Evolutionary conservation across 306 rosid genomes (phyloP).

Genomic region (Canavalia ensiformis): DNA sequence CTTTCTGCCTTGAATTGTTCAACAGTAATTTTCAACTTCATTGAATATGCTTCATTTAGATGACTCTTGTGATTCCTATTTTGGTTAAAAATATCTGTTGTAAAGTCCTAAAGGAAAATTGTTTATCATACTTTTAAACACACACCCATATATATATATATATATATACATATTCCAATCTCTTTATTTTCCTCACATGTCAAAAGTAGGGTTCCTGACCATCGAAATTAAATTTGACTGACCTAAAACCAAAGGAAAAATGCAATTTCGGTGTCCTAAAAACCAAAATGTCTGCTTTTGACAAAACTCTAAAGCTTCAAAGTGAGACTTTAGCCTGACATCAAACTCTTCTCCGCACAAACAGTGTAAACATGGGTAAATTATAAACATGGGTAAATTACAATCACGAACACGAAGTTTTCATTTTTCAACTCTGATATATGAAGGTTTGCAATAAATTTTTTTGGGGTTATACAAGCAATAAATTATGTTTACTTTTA

Average conservation of each 20-base stretch:
- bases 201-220: background rate
- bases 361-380: background rate
- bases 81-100: background rate
- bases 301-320: background rate
- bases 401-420: background rate
- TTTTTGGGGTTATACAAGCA: background rate
- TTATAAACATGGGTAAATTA: background rate
- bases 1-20: conserved; percentile 11
- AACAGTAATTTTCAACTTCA: conserved; percentile 44
- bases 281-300: background rate
- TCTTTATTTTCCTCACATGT: background rate
- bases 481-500: no score
- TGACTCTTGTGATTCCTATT: conserved; percentile 19
- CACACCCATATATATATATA: no score
- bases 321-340: background rate
- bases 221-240: background rate
- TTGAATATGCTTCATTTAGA: conserved; percentile 49
- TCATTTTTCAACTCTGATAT: background rate
- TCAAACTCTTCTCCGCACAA: background rate
- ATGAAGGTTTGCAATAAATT: background rate
- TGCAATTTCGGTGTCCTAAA: background rate
- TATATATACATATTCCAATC: background rate
- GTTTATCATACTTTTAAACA: background rate
- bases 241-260: background rate
- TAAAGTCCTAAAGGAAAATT: background rate